Evolutionary conservation across 2,329 filamentous ascomycete species (phyloP).

Genomic region (Tolypocladium tundrense): DNA sequence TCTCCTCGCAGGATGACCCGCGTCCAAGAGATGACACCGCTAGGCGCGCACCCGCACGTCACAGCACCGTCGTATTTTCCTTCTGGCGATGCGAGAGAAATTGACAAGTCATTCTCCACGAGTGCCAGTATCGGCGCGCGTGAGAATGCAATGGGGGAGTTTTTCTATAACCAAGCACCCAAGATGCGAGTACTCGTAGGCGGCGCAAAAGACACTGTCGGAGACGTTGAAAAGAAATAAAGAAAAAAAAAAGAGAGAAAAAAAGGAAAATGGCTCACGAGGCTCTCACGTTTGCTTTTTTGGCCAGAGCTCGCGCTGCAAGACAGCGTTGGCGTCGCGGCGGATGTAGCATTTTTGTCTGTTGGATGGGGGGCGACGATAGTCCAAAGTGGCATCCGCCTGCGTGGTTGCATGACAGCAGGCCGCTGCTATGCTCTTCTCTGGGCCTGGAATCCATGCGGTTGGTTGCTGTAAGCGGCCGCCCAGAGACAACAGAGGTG

Average conservation of each 20-base stretch:
- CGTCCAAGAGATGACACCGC: neutral
- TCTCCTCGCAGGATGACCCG: neutral
- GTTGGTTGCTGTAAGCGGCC: neutral
- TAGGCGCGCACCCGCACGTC: neutral
- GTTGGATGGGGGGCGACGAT: neutral
- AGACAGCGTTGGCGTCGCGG: neutral
- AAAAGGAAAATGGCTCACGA: neutral
- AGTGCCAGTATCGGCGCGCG: neutral
- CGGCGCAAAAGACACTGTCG: neutral
- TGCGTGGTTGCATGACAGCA: neutral
- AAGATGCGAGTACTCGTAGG: neutral
- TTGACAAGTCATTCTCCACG: slow-evolving; percentile 1
- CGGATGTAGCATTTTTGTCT: neutral
- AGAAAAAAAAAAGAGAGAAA: neutral
- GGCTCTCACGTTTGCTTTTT: neutral
- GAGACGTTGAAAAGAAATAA: neutral
- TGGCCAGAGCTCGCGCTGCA: neutral
- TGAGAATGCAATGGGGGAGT: neutral
- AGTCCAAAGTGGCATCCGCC: neutral
- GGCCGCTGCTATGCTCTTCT: neutral
- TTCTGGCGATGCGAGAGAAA: neutral
- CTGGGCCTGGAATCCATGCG: neutral
- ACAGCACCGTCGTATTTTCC: neutral
- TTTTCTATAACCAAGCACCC: neutral
- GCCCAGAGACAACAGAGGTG: neutral